Base-by-base conservation (phyloP, 257 asterid species). In the Schizonepeta tenuifolia region DNA sequence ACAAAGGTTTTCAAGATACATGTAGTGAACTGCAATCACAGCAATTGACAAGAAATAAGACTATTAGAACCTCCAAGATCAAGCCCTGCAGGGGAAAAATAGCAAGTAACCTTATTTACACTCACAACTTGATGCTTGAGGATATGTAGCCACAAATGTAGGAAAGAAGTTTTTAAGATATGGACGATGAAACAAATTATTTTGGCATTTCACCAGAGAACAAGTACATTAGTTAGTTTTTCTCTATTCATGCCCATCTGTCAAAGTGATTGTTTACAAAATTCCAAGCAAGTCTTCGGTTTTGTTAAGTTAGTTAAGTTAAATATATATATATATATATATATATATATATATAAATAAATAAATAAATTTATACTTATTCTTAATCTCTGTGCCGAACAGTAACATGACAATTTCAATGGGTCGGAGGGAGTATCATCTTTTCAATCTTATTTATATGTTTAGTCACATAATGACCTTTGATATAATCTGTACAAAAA, bases 281-380 rank as follows among this genome's bases (percentile, higher is more conserved):
- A 69, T 68, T 20, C 44, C 60, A 31, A 66, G 60, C 46, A n/a
- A 28, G 46, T 31, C 50, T 31, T 58, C 46, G 17, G 17, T 49
- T 28, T 38, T 28, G n/a, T 66, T 66, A 47, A 9, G 51, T 28
- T 60, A 33, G 28, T 36, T 13, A 43, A 43, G 49, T 10, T 10
- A 43, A 43, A 43, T 43, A 43, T 43, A 36, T 31, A n/a, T n/a
- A n/a, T n/a, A n/a, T n/a, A n/a, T n/a, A n/a, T n/a, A n/a, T n/a
- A n/a, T n/a, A n/a, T n/a, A n/a, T n/a, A n/a, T n/a, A n/a, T n/a
- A n/a, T n/a, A n/a, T n/a, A n/a, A n/a, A n/a, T n/a, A n/a, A n/a
- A n/a, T n/a, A n/a, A n/a, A n/a, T n/a, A n/a, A n/a, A n/a, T n/a
- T n/a, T n/a, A n/a, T n/a, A n/a, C n/a, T n/a, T n/a, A n/a, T n/a